Percentiles rank a stretch among this genome's conserved stretches.
Evolutionary conservation across 2,329 filamentous ascomycete species (phyloP).

Genomic region (Ceratocystis lukuohia): DNA sequence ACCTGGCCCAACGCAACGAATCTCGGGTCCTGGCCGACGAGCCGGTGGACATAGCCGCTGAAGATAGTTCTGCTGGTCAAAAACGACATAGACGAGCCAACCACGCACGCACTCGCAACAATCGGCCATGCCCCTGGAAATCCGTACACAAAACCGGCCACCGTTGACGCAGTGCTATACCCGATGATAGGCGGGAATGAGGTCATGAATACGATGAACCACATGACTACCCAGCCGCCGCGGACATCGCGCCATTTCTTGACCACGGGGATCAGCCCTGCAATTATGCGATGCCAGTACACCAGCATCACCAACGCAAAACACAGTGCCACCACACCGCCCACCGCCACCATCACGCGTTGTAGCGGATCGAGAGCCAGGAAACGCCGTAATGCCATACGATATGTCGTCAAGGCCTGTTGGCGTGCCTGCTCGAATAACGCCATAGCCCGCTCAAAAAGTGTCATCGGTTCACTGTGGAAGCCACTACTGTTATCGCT

Average conservation of each 20-base stretch:
- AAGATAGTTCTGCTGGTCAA: conserved; percentile 67
- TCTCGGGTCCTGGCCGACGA: conserved; percentile 70
- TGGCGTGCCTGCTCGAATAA: conserved; percentile 29
- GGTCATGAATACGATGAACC: conserved; percentile 58
- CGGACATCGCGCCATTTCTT: conserved; percentile 61
- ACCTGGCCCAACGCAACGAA: conserved; percentile 83
- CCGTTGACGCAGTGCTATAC: conserved; percentile 57
- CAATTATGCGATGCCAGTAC: conserved; percentile 70
- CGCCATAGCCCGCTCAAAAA: neutral
- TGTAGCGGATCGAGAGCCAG: conserved; percentile 46
- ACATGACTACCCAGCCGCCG: conserved; percentile 63
- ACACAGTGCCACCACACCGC: conserved; percentile 37
- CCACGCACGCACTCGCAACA: conserved; percentile 61
- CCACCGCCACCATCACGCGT: conserved; percentile 35
- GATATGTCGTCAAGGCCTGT: conserved; percentile 32
- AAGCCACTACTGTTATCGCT: conserved; percentile 17
- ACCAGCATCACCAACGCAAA: conserved; percentile 56
- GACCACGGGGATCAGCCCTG: conserved; percentile 57
- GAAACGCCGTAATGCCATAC: conserved; percentile 31
- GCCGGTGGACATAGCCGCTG: conserved; percentile 60
- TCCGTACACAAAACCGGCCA: conserved; percentile 43
- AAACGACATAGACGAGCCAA: conserved; percentile 69
- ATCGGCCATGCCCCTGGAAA: conserved; percentile 64
- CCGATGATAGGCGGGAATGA: conserved; percentile 81
- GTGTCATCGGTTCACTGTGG: neutral